A percentile compares a stretch with the other conserved stretches of the same genome.
Conservation (phyloP, 176 grass and related monocot species). For the Stipa capillata region DNA sequence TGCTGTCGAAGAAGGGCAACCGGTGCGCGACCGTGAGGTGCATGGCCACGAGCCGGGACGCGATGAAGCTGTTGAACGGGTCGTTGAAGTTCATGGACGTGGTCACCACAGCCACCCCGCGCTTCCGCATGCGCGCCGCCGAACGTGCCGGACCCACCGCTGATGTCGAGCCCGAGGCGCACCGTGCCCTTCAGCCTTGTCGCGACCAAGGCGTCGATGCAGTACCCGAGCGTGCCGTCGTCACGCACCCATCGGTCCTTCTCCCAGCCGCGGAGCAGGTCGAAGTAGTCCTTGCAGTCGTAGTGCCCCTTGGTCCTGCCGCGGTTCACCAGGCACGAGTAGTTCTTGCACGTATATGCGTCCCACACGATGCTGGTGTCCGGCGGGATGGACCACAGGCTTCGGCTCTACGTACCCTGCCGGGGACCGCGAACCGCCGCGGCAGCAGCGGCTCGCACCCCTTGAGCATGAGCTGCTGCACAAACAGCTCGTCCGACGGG, state of each 20-base stretch:
- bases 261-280: constrained; percentile 31
- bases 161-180: constrained; percentile 64
- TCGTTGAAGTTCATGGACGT: constrained; percentile 39
- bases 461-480: constrained; percentile 39
- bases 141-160: constrained; percentile 45
- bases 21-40: constrained; percentile 37
- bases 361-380: constrained; percentile 53
- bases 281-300: constrained; percentile 51
- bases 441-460: constrained; percentile 64
- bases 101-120: constrained; percentile 42
- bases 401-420: constrained; percentile 27
- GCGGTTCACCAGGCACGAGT: constrained; percentile 40
- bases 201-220: constrained; percentile 43
- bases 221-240: constrained; percentile 29
- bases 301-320: constrained; percentile 20
- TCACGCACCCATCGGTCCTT: constrained; percentile 33
- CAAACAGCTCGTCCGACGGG: constrained; percentile 39
- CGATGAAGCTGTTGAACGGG: constrained; percentile 50
- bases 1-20: constrained; percentile 68
- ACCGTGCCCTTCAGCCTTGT: constrained; percentile 26
- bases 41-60: constrained; percentile 38
- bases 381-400: constrained; percentile 44
- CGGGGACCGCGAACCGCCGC: constrained; percentile 36
- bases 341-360: constrained; percentile 55
- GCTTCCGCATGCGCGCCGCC: constrained; percentile 57